Evolutionary conservation across 345 rosid genomes (phyloP).

Genomic region (Gossypioides kirkii): DNA sequence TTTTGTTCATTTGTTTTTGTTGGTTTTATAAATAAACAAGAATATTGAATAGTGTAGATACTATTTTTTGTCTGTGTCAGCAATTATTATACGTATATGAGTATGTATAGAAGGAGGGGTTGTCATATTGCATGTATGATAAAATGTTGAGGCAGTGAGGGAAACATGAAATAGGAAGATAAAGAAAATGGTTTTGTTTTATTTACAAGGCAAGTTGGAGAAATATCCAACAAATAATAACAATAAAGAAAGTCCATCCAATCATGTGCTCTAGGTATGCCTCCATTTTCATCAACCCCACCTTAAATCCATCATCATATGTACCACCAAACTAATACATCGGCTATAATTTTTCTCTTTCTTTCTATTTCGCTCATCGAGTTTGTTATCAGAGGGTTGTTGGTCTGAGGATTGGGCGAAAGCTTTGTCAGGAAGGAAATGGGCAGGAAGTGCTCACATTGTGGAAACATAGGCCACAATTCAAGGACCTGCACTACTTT

Average conservation of each 20-base stretch:
- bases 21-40: neutral
- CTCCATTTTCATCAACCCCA: conserved; percentile 41
- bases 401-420: conserved; percentile 15
- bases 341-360: conserved; percentile 6
- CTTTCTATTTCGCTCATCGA: conserved; percentile 7
- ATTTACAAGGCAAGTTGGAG: conserved; percentile 26
- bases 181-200: neutral
- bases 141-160: neutral
- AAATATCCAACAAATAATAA: conserved; percentile 19
- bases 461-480: conserved; percentile 64
- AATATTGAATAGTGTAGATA: neutral
- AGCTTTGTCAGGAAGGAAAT: conserved; percentile 33
- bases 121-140: neutral
- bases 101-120: neutral
- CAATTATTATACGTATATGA: neutral
- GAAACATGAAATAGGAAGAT: neutral
- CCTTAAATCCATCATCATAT: conserved; percentile 22
- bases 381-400: conserved; percentile 14
- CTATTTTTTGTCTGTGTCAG: neutral
- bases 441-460: conserved; percentile 75
- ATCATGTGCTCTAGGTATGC: conserved; percentile 42
- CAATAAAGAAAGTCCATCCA: conserved; percentile 42
- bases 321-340: conserved; percentile 34
- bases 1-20: neutral
- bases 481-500: conserved; percentile 46